Evolutionary conservation across 2,329 filamentous ascomycete species (phyloP).

Genomic region (Alternaria angustiovoidea): DNA sequence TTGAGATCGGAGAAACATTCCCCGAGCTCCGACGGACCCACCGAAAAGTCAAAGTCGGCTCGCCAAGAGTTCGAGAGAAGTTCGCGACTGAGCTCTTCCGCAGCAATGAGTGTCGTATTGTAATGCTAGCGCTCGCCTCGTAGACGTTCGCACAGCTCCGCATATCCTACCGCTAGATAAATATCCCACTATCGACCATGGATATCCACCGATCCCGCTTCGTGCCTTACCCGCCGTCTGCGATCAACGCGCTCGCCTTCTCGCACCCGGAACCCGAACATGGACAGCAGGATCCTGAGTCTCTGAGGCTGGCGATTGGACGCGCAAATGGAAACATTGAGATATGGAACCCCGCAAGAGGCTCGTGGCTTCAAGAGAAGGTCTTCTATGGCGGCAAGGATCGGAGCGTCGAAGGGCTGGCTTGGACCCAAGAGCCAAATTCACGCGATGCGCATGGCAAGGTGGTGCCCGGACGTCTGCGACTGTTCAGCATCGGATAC

Average conservation of each 20-base stretch:
- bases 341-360: constrained; percentile 90
- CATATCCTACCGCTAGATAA: background rate
- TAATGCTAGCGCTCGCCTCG: constrained; percentile 26
- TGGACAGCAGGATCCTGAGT: constrained; percentile 58
- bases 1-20: constrained; percentile 12
- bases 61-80: constrained; percentile 29
- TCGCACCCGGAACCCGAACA: constrained; percentile 68
- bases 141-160: constrained; percentile 21
- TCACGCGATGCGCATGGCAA: constrained; percentile 69
- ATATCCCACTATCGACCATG: constrained; percentile 62
- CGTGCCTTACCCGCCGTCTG: constrained; percentile 87
- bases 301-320: constrained; percentile 83
- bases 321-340: constrained; percentile 96
- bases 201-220: constrained; percentile 98
- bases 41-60: constrained; percentile 25
- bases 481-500: constrained; percentile 96
- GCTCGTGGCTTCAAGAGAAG: constrained; percentile 88
- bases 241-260: constrained; percentile 94
- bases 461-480: constrained; percentile 72
- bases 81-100: constrained; percentile 14
- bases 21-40: constrained; percentile 21
- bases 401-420: constrained; percentile 86
- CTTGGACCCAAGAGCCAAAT: constrained; percentile 88
- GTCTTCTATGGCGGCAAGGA: constrained; percentile 84
- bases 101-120: constrained; percentile 17